Percentiles rank a stretch among this genome's conserved stretches.
Conservation (phyloP, 225 moss, liverwort and hornwort species). For the Thuidium tamariscinum region DNA sequence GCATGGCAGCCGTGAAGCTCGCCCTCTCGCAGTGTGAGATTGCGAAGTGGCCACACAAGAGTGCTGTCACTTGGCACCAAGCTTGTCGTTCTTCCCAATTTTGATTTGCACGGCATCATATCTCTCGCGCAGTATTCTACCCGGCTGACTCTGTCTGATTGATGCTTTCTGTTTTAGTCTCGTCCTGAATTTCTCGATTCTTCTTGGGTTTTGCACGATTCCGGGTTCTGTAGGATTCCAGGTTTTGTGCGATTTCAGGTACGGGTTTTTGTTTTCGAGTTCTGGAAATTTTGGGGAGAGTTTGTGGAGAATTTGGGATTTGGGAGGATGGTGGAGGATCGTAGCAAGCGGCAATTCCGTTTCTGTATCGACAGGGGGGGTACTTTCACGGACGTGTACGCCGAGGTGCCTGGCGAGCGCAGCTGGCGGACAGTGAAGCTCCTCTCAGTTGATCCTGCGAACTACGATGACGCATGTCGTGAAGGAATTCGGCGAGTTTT, state of each 20-base stretch:
- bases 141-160: neutral
- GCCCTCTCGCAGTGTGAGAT: neutral
- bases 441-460: conserved; percentile 81
- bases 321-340: conserved; percentile 44
- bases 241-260: neutral
- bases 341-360: conserved; percentile 67
- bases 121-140: neutral
- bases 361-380: conserved; percentile 98
- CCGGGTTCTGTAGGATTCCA: neutral
- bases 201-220: neutral
- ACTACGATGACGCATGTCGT: conserved; percentile 94
- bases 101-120: neutral
- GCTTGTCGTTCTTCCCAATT: neutral
- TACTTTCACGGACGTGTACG: conserved; percentile 94
- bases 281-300: neutral
- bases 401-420: conserved; percentile 85
- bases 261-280: neutral
- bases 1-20: neutral
- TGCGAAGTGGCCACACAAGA: neutral
- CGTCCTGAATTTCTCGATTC: neutral
- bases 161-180: neutral
- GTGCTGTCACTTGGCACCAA: neutral
- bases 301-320: neutral
- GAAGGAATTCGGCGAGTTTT: conserved; percentile 93
- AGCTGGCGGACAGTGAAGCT: conserved; percentile 82